Conservation (phyloP, 306 rosid genomes). For the Inga leiocalycina region DNA sequence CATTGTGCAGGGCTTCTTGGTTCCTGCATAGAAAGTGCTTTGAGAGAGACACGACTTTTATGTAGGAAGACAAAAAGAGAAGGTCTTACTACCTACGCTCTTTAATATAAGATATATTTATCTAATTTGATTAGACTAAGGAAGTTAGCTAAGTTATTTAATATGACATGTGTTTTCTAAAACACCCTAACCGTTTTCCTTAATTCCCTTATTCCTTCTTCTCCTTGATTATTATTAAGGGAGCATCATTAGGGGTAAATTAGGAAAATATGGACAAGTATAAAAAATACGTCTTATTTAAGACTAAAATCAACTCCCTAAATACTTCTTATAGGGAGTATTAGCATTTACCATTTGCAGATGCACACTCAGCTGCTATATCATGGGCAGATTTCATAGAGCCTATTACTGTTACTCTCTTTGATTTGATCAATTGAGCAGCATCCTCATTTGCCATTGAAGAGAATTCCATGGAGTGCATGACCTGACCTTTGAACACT, state of each 20-base stretch:
- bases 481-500: slow-evolving; percentile 51
- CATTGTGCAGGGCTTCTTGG: slow-evolving; percentile 48
- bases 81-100: rapidly evolving
- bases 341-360: slow-evolving; percentile 43
- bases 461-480: slow-evolving; percentile 63
- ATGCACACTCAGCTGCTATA: slow-evolving; percentile 58
- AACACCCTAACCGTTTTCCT: no score
- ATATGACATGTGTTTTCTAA: no score
- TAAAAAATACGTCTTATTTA: no score
- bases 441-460: slow-evolving; percentile 39
- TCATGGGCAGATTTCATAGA: slow-evolving; percentile 60
- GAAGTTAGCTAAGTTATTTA: no score
- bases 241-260: no score
- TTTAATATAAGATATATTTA: no score
- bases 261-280: no score
- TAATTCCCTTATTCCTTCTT: no score
- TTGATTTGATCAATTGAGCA: slow-evolving; percentile 46
- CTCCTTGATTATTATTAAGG: no score
- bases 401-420: slow-evolving; percentile 47
- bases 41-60: background rate
- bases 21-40: slow-evolving; percentile 31
- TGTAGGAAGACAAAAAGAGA: background rate
- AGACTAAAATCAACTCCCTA: no score
- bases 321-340: no score
- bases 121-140: no score